Conservation (phyloP, 1,284 basidiomycete genomes). For the Microbotryum violaceum region DNA sequence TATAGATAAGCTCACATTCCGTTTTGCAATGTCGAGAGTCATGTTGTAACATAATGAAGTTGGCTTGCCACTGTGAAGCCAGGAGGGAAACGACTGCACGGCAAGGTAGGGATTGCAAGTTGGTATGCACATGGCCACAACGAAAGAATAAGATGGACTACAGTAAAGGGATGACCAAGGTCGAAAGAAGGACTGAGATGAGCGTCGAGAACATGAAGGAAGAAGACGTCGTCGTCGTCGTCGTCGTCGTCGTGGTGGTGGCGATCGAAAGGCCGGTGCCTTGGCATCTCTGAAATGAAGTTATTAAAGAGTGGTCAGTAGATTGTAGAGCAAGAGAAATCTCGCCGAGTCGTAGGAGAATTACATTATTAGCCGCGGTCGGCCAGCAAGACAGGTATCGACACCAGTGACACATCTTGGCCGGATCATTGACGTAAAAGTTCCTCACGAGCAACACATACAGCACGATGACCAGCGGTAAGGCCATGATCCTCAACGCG, state of each 20-base stretch:
- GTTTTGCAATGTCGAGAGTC: too few relatives aligned
- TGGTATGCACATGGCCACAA: neutral
- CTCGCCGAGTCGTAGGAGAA: neutral
- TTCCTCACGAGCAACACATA: slow-evolving; percentile 77
- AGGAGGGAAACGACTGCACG: too few relatives aligned
- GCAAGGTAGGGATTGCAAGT: too few relatives aligned
- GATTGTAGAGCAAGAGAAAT: neutral
- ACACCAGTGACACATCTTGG: slow-evolving; percentile 73
- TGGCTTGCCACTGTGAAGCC: too few relatives aligned
- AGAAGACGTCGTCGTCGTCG: slow-evolving; percentile 10
- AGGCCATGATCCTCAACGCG: slow-evolving; percentile 61
- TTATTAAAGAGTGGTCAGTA: neutral
- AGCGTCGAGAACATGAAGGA: slow-evolving; percentile 2
- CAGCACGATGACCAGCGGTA: slow-evolving; percentile 66
- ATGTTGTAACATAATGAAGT: too few relatives aligned
- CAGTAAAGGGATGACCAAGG: slow-evolving; percentile 14
- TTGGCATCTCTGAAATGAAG: slow-evolving; percentile 27
- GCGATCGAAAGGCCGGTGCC: slow-evolving; percentile 31
- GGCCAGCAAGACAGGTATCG: slow-evolving; percentile 83
- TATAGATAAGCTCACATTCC: too few relatives aligned
- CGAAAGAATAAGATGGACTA: neutral
- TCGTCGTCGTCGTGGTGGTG: slow-evolving; percentile 12
- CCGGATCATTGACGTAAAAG: slow-evolving; percentile 79
- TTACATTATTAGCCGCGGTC: slow-evolving; percentile 39
- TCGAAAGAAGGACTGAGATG: slow-evolving; percentile 22